Evolutionary conservation across 108 stramenopile species (phyloP).

Genomic region (Cyclostephanos invisitatus): DNA sequence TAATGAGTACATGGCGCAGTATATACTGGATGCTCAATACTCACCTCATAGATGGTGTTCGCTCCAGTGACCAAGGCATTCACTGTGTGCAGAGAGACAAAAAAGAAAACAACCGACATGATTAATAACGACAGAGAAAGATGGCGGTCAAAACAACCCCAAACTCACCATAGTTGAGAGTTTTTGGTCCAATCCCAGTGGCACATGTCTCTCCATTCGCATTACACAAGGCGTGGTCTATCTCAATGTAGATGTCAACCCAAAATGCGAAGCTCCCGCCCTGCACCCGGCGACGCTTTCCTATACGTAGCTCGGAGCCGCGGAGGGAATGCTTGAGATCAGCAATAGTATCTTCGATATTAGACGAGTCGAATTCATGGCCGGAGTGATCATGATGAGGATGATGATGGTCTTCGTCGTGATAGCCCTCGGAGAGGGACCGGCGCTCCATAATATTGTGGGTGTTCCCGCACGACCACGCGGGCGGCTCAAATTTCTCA

Average conservation of each 20-base stretch:
- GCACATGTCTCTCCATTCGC: neutral
- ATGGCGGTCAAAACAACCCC: neutral
- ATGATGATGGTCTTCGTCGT: neutral
- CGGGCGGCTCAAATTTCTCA: neutral
- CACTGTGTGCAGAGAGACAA: neutral
- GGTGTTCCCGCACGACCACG: constrained; percentile 3
- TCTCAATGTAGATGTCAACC: constrained; percentile 7
- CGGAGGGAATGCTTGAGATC: constrained; percentile 9
- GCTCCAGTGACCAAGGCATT: neutral
- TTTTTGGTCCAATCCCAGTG: constrained; percentile 3
- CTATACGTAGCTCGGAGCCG: neutral
- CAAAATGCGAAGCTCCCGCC: neutral
- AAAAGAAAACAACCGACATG: neutral
- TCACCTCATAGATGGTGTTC: constrained; percentile 5
- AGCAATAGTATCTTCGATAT: neutral
- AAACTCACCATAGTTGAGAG: constrained; percentile 2
- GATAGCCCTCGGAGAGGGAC: neutral
- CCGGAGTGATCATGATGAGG: neutral
- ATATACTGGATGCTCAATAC: neutral
- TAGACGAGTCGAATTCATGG: neutral
- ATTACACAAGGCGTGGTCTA: neutral
- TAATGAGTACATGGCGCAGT: neutral
- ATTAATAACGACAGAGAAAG: neutral
- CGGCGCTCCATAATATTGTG: neutral
- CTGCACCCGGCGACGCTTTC: constrained; percentile 11